Base-by-base conservation (phyloP, 257 asterid species). In the Petunia secreta region DNA sequence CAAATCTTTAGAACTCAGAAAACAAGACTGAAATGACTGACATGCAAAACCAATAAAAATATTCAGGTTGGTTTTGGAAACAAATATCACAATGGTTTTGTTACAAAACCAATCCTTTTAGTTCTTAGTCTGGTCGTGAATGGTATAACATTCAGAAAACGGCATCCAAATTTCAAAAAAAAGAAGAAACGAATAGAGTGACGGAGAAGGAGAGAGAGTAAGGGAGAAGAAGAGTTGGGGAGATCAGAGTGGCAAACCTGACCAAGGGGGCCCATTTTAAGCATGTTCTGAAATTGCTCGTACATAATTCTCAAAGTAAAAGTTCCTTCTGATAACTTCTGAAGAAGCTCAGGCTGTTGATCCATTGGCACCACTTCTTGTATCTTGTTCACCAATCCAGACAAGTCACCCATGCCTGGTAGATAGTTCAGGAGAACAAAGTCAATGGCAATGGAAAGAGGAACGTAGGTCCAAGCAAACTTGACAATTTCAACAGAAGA, bases 301-400 rank as follows among this genome's bases (percentile, higher is more conserved):
- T 90, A 92, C 99, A 96, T 96, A 82, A 89, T 91, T 86, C 98
- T 92, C 82, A 96, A 77, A 77, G 99, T 90, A 85, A 94, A 94
- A 80, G 85, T 91, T 82, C 98, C 99, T 86, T 96, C 97, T 5
- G 97, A 89, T 75, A 96, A 94, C 93, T 96, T 96, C 86, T 94
- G 97, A 80, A 92, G 94, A 82, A 96, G 98, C 89, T 96, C 99
- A n/a, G 97, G 98, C 85, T 96, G 99, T 87, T 96, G 98, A 80
- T 96, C 98, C 98, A 91, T 92, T 0, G 99, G 98, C 80, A 96
- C 98, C 76, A 91, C 97, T 84, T 96, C 97, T 48, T 94, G 98
- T 81, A 96, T 91, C 88, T 94, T 96, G 89, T 96, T 97, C 98
- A 96, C 89, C 87, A 96, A 94, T 55, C 99, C 99, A 80, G 99